These are phyloP conservation scores for Cyberlindnera mrakii DNA, from an alignment of 805 yeast species.

Conservation along the genomic window DNA sequence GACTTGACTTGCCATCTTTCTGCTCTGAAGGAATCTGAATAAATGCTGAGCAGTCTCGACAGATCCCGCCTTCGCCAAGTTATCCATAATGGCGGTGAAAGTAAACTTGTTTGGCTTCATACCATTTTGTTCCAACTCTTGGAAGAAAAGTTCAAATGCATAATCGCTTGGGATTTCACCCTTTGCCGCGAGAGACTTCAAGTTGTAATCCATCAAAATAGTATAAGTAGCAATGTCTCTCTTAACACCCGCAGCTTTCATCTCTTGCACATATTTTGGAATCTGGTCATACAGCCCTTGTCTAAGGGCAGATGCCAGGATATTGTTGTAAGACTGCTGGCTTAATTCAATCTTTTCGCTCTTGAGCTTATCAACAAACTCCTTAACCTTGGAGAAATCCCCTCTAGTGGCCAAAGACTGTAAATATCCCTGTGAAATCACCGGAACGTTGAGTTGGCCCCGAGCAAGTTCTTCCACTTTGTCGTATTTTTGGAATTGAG, in stretches of 20 bases:
- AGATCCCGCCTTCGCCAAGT: constrained; percentile 41
- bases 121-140: constrained; percentile 33
- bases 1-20: constrained; percentile 29
- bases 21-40: constrained; percentile 34
- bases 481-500: constrained; percentile 36
- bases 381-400: constrained; percentile 11
- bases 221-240: constrained; percentile 65
- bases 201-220: constrained; percentile 45
- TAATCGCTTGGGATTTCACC: constrained; percentile 36
- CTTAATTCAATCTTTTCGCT: constrained; percentile 35
- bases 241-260: constrained; percentile 34
- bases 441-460: constrained; percentile 29
- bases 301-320: constrained; percentile 38
- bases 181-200: constrained; percentile 39
- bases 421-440: constrained; percentile 18
- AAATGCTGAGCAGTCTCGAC: constrained; percentile 48
- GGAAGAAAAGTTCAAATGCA: constrained; percentile 33
- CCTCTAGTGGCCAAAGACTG: constrained; percentile 12
- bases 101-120: constrained; percentile 40
- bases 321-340: constrained; percentile 44
- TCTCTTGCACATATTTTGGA: constrained; percentile 39
- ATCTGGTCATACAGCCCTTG: constrained; percentile 38
- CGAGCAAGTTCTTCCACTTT: constrained; percentile 28
- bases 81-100: constrained; percentile 46
- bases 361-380: constrained; percentile 5